Base-by-base conservation (phyloP, 23 red algal species). In the Gracilaria domingensis region DNA sequence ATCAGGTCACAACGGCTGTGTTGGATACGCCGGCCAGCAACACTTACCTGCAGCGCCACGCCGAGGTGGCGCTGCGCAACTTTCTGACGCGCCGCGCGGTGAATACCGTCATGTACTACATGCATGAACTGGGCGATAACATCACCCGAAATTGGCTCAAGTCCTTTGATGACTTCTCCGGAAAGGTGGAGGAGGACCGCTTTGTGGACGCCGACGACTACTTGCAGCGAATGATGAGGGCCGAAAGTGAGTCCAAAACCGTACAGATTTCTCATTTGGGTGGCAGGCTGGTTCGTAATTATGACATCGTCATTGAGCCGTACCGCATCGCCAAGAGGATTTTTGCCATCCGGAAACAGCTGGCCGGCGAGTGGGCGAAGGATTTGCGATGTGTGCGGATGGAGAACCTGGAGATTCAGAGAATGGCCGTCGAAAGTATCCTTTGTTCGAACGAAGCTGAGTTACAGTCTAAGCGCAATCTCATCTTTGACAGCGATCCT, bases 31-130 rank as follows among this genome's bases (percentile, higher is more conserved):
- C 88, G 34, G 77, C 88, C 17, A 75, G 77, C 33, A 85, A 86
- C 81, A 94, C 66, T 3, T 94, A 94, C 57, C 75, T 86, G 26
- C 83, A 86, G 23, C 74, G 75, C 12, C 83, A 81, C 47, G 82
- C 91, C 9, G 91, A 82, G 32, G 71, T 66, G 1, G 33, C 54
- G 33, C 37, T 94, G 25, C 82, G 83, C 26, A 82, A 85, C 75
- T 80, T 94, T 37, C 75, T 94, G 25, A 94, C 91, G 11, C 47
- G 82, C 17, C 91, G 91, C 34, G 91, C 91, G 4, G 91, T 94
- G 72, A 81, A 86, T 30, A 94, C 91, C 30, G 91, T 94, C 29
- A 54, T 80, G 69, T 86, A 86, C 75, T 94, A 94, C 75, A 94
- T 94, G 91, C 57, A 78, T 23, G 91, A 94, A 30, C 75, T 94